Evolutionary conservation across 768 basidiomycete genomes (phyloP).

Genomic region (Hydnum rufescens): DNA sequence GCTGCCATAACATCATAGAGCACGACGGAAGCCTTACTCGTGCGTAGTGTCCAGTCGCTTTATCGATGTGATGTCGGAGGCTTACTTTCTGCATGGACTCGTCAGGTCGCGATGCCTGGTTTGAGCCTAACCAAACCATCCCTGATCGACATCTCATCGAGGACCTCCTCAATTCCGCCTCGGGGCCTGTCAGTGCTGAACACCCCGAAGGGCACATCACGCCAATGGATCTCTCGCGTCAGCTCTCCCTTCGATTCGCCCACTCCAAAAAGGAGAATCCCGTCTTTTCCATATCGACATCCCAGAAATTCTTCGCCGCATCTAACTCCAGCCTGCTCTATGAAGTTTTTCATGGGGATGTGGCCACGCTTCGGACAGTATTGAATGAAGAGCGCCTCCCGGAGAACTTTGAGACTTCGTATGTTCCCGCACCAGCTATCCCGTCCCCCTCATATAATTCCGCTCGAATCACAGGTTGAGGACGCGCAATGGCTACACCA

Average conservation of each 20-base stretch:
- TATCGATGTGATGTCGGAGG: neutral
- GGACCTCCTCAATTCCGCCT: conserved; percentile 8
- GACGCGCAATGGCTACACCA: neutral
- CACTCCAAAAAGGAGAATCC: conserved; percentile 34
- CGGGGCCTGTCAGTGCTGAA: conserved; percentile 29
- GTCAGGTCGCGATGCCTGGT: conserved; percentile 33
- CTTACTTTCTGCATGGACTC: neutral
- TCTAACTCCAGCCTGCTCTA: conserved; percentile 22
- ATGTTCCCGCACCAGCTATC: neutral
- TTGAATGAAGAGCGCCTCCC: conserved; percentile 50
- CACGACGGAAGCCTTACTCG: conserved; percentile 12
- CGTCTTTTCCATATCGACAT: conserved; percentile 26
- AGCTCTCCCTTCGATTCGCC: conserved; percentile 38
- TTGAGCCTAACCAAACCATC: conserved; percentile 33
- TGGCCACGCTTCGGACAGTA: conserved; percentile 32
- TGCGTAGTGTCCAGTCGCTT: conserved; percentile 3
- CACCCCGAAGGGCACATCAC: conserved; percentile 36
- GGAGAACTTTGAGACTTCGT: conserved; percentile 43
- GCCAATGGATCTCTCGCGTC: conserved; percentile 33
- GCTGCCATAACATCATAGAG: conserved; percentile 9
- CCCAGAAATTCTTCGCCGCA: conserved; percentile 44
- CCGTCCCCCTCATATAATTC: neutral
- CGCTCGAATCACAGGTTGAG: neutral
- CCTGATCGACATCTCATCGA: conserved; percentile 32
- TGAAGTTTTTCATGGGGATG: conserved; percentile 46